These are phyloP conservation scores for Noccaea bulbosa DNA, from an alignment of 345 rosid genomes.

Conservation along the genomic window DNA sequence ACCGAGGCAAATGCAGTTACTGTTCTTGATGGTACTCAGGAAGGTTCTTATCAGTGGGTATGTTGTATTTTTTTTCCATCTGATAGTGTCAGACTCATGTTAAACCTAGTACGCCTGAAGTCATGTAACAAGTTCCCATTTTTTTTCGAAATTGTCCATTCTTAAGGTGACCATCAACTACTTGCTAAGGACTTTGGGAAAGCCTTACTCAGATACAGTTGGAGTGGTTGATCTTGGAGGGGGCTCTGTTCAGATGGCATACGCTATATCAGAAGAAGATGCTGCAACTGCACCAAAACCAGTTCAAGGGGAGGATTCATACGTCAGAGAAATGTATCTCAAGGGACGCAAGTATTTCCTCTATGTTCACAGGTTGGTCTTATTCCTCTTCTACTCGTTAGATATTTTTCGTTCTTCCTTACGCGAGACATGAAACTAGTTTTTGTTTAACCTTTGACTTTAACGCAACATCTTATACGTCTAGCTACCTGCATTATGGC, in stretches of 20 bases:
- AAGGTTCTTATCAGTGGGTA: slow-evolving; percentile 99
- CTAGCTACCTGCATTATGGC: slow-evolving; percentile 89
- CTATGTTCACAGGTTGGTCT: slow-evolving; percentile 87
- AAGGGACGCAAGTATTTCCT: slow-evolving; percentile 82
- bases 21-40: slow-evolving; percentile 95
- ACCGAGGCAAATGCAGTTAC: slow-evolving; percentile 65
- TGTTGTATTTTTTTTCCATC: slow-evolving; percentile 22
- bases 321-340: slow-evolving; percentile 78
- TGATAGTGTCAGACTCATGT: not conserved
- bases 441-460: not conserved
- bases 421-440: not conserved
- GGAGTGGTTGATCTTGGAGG: slow-evolving; percentile 99
- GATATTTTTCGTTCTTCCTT: too few relatives aligned
- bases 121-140: slow-evolving; percentile 9
- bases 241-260: slow-evolving; percentile 99
- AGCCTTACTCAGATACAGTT: slow-evolving; percentile 72
- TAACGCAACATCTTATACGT: slow-evolving; percentile 1
- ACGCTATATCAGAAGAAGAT: slow-evolving; percentile 80
- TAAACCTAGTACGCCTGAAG: not conserved
- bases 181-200: slow-evolving; percentile 76
- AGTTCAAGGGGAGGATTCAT: slow-evolving; percentile 73
- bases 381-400: slow-evolving; percentile 21
- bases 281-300: slow-evolving; percentile 77
- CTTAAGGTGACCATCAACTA: slow-evolving; percentile 93
- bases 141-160: not conserved